Conservation (phyloP, 78 protist species). For the Dictyostelium purpureum region DNA sequence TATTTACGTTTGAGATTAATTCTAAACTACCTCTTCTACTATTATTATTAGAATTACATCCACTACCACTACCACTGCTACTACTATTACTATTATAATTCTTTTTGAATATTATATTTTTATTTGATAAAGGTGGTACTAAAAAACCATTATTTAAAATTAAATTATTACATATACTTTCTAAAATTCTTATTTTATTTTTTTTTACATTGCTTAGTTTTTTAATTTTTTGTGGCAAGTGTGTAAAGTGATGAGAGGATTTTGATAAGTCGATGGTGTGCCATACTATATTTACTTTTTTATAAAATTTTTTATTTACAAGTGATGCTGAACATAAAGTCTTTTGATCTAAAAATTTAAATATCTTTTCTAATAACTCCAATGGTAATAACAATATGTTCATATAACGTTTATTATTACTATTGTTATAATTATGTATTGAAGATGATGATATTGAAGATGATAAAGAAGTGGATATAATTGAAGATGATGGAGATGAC, state of each 20-base stretch:
- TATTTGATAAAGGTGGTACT: slow-evolving; percentile 26
- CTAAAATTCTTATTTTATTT: neutral
- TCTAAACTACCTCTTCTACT: neutral
- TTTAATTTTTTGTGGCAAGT: slow-evolving; percentile 6
- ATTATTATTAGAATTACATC: neutral
- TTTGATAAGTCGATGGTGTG: slow-evolving; percentile 68
- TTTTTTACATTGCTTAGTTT: neutral
- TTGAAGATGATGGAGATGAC: neutral
- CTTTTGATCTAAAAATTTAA: slow-evolving; percentile 29
- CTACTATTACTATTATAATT: neutral
- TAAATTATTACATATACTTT: slow-evolving; percentile 35
- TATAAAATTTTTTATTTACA: slow-evolving; percentile 24
- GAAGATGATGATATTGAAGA: too few species aligned
- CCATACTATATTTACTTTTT: slow-evolving; percentile 5
- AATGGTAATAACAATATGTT: slow-evolving; percentile 35
- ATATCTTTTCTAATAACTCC: slow-evolving; percentile 39
- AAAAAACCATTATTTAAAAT: slow-evolving; percentile 62
- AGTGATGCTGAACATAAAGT: neutral
- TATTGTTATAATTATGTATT: neutral
- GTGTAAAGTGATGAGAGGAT: slow-evolving; percentile 55
- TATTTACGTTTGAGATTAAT: neutral
- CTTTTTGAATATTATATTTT: slow-evolving; percentile 1
- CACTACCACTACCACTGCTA: neutral
- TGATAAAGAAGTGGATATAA: too few species aligned
- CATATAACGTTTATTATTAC: neutral